Evolutionary conservation across 2,329 filamentous ascomycete genomes (phyloP).

Genomic region (Colletotrichum truncatum): DNA sequence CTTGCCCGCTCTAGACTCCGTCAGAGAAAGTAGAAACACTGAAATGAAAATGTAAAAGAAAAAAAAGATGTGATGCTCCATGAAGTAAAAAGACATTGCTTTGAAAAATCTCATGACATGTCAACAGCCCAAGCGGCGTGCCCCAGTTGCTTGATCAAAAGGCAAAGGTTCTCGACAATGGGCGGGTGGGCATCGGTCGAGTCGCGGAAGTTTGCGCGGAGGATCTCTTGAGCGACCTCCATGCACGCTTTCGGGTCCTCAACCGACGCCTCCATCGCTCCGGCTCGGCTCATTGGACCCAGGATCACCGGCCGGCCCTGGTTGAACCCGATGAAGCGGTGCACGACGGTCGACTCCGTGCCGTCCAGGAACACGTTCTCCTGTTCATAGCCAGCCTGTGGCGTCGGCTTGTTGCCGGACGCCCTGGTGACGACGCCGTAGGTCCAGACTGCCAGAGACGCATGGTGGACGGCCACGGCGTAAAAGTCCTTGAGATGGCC

Average conservation of each 20-base stretch:
- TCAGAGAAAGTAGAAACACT: too few species aligned
- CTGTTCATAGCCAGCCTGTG: conserved; percentile 42
- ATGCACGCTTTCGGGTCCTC: conserved; percentile 68
- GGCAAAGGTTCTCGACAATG: conserved; percentile 73
- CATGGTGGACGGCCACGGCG: conserved; percentile 75
- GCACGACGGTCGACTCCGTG: conserved; percentile 59
- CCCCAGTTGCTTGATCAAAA: conserved; percentile 69
- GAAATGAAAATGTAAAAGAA: not conserved
- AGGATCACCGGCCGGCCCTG: conserved; percentile 63
- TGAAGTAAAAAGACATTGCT: too few species aligned
- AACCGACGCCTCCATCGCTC: conserved; percentile 50
- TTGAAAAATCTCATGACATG: conserved; percentile 33
- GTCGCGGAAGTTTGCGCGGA: conserved; percentile 60
- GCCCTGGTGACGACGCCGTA: conserved; percentile 68
- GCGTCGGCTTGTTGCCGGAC: conserved; percentile 40
- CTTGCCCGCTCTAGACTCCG: conserved; percentile 10
- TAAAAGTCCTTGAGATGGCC: conserved; percentile 71
- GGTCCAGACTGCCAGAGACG: conserved; percentile 73
- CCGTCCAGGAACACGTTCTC: conserved; percentile 65
- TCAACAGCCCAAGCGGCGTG: conserved; percentile 55
- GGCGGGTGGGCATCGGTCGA: conserved; percentile 59
- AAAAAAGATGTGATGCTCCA: not conserved
- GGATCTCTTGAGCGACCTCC: conserved; percentile 63
- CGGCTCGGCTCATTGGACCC: conserved; percentile 40
- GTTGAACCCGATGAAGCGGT: conserved; percentile 65